Evolutionary conservation across 2,329 filamentous ascomycete species (phyloP).

Genomic region (Hymenoscyphus linearis): DNA sequence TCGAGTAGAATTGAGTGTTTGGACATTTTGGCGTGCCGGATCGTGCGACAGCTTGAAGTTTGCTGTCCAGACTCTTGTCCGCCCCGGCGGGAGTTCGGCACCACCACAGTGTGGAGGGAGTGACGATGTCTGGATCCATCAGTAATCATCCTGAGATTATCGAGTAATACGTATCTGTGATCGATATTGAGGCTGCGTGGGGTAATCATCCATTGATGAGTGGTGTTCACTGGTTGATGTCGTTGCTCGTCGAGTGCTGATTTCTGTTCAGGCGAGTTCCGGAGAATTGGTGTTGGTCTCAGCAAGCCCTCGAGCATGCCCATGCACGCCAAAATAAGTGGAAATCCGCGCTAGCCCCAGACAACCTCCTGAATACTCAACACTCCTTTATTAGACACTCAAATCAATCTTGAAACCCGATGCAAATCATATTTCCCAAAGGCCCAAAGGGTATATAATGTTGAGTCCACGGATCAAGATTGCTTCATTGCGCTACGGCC

Average conservation of each 20-base stretch:
- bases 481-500: neutral
- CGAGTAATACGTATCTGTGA: slow-evolving; percentile 2
- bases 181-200: neutral
- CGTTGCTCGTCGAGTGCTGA: neutral
- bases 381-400: slow-evolving; percentile 18
- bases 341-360: neutral
- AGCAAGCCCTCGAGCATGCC: too few species aligned
- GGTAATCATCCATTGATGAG: neutral
- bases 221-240: neutral
- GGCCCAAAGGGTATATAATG: neutral
- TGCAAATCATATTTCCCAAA: neutral
- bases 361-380: neutral
- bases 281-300: neutral
- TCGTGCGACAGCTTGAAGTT: neutral
- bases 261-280: slow-evolving; percentile 6
- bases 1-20: neutral
- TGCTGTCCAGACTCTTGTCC: neutral
- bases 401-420: slow-evolving; percentile 11
- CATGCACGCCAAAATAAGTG: neutral
- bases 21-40: neutral
- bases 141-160: neutral
- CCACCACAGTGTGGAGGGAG: neutral
- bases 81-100: neutral
- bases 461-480: neutral
- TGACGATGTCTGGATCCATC: neutral